These are phyloP conservation scores for Geopyxis carbonaria DNA, from an alignment of 495 filamentous ascomycete species.

Conservation along the genomic window DNA sequence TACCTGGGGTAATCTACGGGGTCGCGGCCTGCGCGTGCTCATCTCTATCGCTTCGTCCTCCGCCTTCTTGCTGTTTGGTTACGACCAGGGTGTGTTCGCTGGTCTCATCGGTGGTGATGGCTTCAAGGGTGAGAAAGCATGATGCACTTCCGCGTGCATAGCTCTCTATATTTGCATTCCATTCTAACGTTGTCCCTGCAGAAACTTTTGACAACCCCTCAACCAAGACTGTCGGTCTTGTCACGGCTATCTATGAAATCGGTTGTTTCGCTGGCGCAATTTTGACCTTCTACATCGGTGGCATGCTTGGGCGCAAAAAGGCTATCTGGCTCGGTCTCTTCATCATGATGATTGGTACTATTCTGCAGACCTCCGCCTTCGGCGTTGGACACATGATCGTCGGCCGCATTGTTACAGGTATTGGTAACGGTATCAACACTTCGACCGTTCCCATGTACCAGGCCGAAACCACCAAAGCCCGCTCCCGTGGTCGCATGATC, in stretches of 20 bases:
- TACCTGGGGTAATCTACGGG: conserved; percentile 18
- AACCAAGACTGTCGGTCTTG: conserved; percentile 30
- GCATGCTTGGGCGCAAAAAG: conserved; percentile 26
- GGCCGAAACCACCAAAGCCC: conserved; percentile 34
- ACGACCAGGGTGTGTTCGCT: conserved; percentile 39
- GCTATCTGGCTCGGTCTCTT: conserved; percentile 24
- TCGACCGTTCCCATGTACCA: conserved; percentile 25
- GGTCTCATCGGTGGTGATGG: conserved; percentile 34
- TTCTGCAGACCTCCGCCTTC: conserved; percentile 35
- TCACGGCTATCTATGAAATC: conserved; percentile 38
- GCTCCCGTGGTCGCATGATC: conserved; percentile 32
- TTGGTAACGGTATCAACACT: conserved; percentile 35
- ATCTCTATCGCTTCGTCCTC: conserved; percentile 23
- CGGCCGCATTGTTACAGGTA: conserved; percentile 38
- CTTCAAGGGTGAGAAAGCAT: conserved; percentile 27
- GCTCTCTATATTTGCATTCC: too few relatives aligned
- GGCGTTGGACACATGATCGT: conserved; percentile 38
- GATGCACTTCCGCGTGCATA: too few relatives aligned
- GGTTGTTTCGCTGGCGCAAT: conserved; percentile 35
- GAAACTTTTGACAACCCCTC: conserved; percentile 28
- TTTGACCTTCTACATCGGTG: conserved; percentile 38
- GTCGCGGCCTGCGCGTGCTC: conserved; percentile 19
- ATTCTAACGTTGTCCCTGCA: too few relatives aligned
- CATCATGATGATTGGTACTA: conserved; percentile 23
- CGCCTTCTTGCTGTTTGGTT: conserved; percentile 34